A percentile compares a stretch with the other conserved stretches of the same genome.
Evolutionary conservation across 1,284 basidiomycete genomes (phyloP).

Genomic region (Heterobasidion occidentale): DNA sequence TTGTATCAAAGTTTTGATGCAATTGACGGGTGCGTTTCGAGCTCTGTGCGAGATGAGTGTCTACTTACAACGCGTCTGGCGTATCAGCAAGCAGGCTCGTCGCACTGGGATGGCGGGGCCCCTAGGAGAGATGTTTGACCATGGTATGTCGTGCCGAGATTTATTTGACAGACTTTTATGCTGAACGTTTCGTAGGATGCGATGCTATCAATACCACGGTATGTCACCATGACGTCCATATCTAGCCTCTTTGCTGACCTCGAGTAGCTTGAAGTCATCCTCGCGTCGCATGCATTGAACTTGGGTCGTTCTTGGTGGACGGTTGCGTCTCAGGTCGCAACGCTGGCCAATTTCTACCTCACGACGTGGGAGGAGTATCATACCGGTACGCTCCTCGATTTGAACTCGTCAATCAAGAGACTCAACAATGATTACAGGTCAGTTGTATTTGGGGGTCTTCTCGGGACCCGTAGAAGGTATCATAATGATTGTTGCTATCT

Average conservation of each 20-base stretch:
- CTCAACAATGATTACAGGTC: slow-evolving; percentile 34
- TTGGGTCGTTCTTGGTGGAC: slow-evolving; percentile 96
- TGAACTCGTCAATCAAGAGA: no score
- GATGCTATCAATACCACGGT: slow-evolving; percentile 95
- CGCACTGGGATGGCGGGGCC: slow-evolving; percentile 95
- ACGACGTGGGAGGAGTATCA: slow-evolving; percentile 98
- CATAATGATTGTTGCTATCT: slow-evolving; percentile 77
- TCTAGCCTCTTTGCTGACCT: neutral
- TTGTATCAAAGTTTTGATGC: slow-evolving; percentile 88
- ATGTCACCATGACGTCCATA: slow-evolving; percentile 14
- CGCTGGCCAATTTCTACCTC: slow-evolving; percentile 91
- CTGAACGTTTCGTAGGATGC: slow-evolving; percentile 41
- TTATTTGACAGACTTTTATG: neutral
- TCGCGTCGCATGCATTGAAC: slow-evolving; percentile 82
- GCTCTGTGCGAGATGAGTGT: neutral
- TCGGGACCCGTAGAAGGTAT: slow-evolving; percentile 98
- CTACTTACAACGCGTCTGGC: neutral
- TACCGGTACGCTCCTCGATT: slow-evolving; percentile 47
- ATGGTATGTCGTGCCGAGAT: slow-evolving; percentile 46
- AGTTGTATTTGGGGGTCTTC: slow-evolving; percentile 87
- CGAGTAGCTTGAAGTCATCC: slow-evolving; percentile 72
- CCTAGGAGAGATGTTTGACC: slow-evolving; percentile 95
- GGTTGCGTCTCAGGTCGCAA: slow-evolving; percentile 78
- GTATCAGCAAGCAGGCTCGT: slow-evolving; percentile 83
- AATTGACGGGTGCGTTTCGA: slow-evolving; percentile 68